phyloP scores from a whole-genome alignment of 164 flowering plant species.

The Nymphaea colorata region DNA sequence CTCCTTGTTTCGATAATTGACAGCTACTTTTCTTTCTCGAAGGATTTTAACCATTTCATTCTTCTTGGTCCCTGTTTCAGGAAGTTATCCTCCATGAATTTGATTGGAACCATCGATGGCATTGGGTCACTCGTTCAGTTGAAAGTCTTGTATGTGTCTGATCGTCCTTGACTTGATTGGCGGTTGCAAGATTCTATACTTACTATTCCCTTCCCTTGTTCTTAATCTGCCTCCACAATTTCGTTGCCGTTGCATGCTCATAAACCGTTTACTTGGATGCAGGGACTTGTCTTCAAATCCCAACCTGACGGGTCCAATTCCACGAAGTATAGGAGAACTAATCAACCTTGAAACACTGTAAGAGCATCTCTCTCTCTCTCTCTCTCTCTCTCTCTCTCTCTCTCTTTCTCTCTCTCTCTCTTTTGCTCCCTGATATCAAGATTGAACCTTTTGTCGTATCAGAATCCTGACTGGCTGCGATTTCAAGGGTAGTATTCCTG shows the following conservation, averaged over 20 bases:
- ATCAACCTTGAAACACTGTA: slow-evolving; percentile 57
- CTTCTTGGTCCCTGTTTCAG: not conserved
- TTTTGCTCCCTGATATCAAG: not conserved
- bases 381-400: not conserved
- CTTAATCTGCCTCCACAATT: not conserved
- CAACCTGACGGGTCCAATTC: slow-evolving; percentile 53
- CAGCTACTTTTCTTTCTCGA: too few species aligned
- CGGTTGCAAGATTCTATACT: not conserved
- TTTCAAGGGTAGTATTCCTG: slow-evolving; percentile 71
- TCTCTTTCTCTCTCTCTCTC: not conserved
- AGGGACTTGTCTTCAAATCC: slow-evolving; percentile 79
- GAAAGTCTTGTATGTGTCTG: not conserved
- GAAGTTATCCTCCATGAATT: slow-evolving; percentile 1
- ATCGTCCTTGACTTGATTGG: not conserved
- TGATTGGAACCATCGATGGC: not conserved
- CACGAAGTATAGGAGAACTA: slow-evolving; percentile 55
- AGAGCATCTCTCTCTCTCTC: slow-evolving; percentile 9
- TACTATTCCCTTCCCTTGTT: not conserved
- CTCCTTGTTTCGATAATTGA: too few species aligned
- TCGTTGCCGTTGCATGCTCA: not conserved
- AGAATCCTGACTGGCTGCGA: slow-evolving; percentile 80
- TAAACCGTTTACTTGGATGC: slow-evolving; percentile 8
- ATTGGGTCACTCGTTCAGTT: slow-evolving; percentile 1
- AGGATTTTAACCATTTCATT: not conserved
- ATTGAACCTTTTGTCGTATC: slow-evolving; percentile 7